A percentile compares a stretch with the other conserved stretches of the same genome.
Conservation (phyloP, 805 yeast genomes). For the Zygosaccharomyces rouxii region DNA sequence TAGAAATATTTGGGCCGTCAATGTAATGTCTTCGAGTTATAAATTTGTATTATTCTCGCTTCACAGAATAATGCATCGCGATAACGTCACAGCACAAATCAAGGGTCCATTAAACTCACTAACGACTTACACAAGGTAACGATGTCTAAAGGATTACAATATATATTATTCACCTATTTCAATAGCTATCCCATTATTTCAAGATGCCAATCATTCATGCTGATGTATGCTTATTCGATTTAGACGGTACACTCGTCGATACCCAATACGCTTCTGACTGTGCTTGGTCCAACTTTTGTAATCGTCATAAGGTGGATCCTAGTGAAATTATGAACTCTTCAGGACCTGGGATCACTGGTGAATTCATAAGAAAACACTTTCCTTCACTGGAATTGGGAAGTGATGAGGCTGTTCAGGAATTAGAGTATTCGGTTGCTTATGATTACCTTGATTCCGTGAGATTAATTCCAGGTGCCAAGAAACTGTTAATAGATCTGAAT, state of each 20-base stretch:
- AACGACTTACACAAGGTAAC: no score
- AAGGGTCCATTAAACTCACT: no score
- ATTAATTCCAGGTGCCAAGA: constrained; percentile 67
- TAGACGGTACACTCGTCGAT: constrained; percentile 76
- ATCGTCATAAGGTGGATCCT: constrained; percentile 56
- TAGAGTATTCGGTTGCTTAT: constrained; percentile 61
- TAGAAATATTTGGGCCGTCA: no score
- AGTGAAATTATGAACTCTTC: constrained; percentile 59
- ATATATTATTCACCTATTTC: background rate
- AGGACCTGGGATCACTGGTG: constrained; percentile 75
- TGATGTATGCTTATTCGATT: constrained; percentile 51
- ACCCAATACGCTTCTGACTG: constrained; percentile 73
- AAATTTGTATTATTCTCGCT: no score
- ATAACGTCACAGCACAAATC: no score
- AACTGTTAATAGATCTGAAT: constrained; percentile 49
- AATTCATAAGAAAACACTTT: constrained; percentile 60
- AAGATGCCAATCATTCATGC: constrained; percentile 10
- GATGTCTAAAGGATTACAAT: background rate
- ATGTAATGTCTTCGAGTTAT: no score
- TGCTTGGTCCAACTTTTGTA: constrained; percentile 62
- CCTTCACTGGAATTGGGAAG: constrained; percentile 61
- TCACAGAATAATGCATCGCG: no score
- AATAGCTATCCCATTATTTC: background rate
- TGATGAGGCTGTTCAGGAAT: constrained; percentile 44
- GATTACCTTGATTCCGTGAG: constrained; percentile 61